These are phyloP conservation scores for Imleria badia DNA, from an alignment of 768 basidiomycete genomes.

Conservation along the genomic window DNA sequence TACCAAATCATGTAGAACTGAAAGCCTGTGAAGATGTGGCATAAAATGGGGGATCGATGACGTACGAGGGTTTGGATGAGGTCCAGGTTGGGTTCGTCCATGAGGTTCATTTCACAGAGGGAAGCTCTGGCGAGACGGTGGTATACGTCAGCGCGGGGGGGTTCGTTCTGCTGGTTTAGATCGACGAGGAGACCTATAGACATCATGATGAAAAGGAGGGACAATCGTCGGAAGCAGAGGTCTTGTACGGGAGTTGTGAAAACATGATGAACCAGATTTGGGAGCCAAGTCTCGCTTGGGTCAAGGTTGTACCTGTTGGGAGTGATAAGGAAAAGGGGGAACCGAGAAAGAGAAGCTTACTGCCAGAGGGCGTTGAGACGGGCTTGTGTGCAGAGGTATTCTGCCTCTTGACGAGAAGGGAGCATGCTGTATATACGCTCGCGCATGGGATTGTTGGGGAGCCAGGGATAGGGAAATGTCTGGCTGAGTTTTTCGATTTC, in stretches of 20 bases:
- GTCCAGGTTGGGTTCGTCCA: conserved; percentile 75
- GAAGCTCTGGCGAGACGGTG: conserved; percentile 66
- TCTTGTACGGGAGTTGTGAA: conserved; percentile 60
- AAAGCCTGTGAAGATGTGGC: conserved; percentile 34
- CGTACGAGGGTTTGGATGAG: conserved; percentile 65
- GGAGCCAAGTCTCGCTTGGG: conserved; percentile 66
- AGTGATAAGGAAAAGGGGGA: neutral
- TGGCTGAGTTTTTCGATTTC: conserved; percentile 52
- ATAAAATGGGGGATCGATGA: conserved; percentile 2
- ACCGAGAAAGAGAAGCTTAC: conserved; percentile 39
- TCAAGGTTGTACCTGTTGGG: conserved; percentile 61
- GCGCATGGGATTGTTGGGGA: conserved; percentile 60
- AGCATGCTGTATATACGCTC: conserved; percentile 63
- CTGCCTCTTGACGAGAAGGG: conserved; percentile 58
- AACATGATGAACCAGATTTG: conserved; percentile 66
- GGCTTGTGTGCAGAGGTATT: conserved; percentile 60
- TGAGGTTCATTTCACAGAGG: conserved; percentile 70
- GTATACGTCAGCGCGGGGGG: conserved; percentile 59
- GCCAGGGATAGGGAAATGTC: conserved; percentile 71
- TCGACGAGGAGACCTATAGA: conserved; percentile 72
- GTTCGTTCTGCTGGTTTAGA: conserved; percentile 52
- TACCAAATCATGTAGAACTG: conserved; percentile 78
- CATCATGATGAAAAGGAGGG: conserved; percentile 68
- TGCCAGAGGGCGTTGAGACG: conserved; percentile 72
- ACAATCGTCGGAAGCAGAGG: conserved; percentile 63